Evolutionary conservation across 176 grass and related monocot species (phyloP).

Genomic region (Miscanthus lutarioriparius): DNA sequence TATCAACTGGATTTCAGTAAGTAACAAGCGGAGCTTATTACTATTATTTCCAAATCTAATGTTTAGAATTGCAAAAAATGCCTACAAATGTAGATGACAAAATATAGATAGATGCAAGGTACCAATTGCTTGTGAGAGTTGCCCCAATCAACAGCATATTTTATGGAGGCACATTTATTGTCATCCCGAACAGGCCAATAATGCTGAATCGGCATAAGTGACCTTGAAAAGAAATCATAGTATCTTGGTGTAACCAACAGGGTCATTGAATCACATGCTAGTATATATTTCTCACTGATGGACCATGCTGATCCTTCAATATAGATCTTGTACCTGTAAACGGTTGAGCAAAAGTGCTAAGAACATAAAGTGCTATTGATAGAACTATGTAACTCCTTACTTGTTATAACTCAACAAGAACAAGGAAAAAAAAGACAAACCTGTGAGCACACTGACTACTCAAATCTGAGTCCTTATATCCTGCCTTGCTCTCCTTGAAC

Average conservation of each 20-base stretch:
- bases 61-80: not conserved
- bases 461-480: slow-evolving; percentile 74
- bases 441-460: slow-evolving; percentile 74
- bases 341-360: slow-evolving; percentile 21
- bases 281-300: slow-evolving; percentile 91
- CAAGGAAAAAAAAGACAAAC: slow-evolving; percentile 17
- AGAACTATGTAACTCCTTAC: not conserved
- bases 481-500: slow-evolving; percentile 67
- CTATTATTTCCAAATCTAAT: slow-evolving; percentile 7
- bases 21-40: slow-evolving; percentile 3
- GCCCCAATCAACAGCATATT: slow-evolving; percentile 90
- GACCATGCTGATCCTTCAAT: slow-evolving; percentile 93
- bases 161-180: slow-evolving; percentile 77
- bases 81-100: not conserved
- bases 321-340: slow-evolving; percentile 83
- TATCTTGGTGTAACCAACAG: slow-evolving; percentile 71
- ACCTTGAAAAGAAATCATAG: slow-evolving; percentile 88
- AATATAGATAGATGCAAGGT: not conserved
- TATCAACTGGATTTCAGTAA: not conserved
- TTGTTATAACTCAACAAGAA: slow-evolving; percentile 9
- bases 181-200: slow-evolving; percentile 77
- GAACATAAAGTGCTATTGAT: not conserved
- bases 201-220: slow-evolving; percentile 74
- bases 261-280: slow-evolving; percentile 87
- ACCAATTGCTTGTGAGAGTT: slow-evolving; percentile 87